Conservation (phyloP, 768 basidiomycete species). For the Suillus luteus region DNA sequence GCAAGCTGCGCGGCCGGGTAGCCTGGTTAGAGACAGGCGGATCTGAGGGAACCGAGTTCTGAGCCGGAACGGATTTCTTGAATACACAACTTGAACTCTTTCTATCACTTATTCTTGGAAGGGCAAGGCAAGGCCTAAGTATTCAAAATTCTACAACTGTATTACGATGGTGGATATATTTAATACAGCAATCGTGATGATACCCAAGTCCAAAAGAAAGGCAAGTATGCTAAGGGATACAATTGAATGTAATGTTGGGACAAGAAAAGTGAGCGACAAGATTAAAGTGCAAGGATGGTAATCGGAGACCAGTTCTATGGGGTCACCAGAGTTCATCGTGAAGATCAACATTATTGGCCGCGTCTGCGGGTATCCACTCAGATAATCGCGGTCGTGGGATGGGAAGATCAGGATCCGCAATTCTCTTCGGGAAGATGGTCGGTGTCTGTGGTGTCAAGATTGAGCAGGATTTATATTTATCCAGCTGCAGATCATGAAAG, state of each 20-base stretch:
- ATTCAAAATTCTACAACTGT: slow-evolving; percentile 1
- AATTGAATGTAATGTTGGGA: not conserved
- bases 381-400: slow-evolving; percentile 54
- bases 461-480: slow-evolving; percentile 22
- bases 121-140: not conserved
- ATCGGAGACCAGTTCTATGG: slow-evolving; percentile 18
- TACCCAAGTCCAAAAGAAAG: not conserved
- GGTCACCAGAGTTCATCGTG: slow-evolving; percentile 20
- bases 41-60: slow-evolving; percentile 35
- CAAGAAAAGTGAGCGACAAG: not conserved
- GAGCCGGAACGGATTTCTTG: slow-evolving; percentile 15
- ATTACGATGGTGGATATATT: slow-evolving; percentile 8
- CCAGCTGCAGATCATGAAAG: slow-evolving; percentile 31
- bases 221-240: slow-evolving; percentile 3
- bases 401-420: slow-evolving; percentile 53
- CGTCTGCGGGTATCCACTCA: slow-evolving; percentile 55
- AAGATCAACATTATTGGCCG: slow-evolving; percentile 27
- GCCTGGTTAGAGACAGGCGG: slow-evolving; percentile 36
- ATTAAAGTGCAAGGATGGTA: not conserved
- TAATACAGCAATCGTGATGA: slow-evolving; percentile 1
- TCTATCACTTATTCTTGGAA: slow-evolving; percentile 11
- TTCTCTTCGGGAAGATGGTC: slow-evolving; percentile 41
- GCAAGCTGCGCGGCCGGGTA: slow-evolving; percentile 47
- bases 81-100: not conserved
- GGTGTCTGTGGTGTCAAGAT: slow-evolving; percentile 18